Evolutionary conservation across 352 stramenopile genomes (phyloP).

Genomic region (Globisporangium parvum): DNA sequence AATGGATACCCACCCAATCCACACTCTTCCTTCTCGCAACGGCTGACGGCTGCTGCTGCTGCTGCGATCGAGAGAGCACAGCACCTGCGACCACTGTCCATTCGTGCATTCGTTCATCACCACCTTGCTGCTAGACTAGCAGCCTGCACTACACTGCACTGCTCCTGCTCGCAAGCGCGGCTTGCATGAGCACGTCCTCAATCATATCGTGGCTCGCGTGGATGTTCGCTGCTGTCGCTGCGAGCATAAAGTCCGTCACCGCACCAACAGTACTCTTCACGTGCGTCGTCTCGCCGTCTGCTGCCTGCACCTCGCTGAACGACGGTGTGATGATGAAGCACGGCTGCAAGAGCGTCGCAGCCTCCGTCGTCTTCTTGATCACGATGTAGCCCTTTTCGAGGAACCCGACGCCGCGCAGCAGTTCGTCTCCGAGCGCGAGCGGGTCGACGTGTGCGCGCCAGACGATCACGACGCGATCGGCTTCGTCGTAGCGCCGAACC

Average conservation of each 20-base stretch:
- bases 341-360: constrained; percentile 20
- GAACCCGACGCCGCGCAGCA: constrained; percentile 33
- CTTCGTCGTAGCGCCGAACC: constrained; percentile 37
- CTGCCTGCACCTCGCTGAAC: constrained; percentile 6
- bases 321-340: constrained; percentile 28
- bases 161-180: too few species aligned
- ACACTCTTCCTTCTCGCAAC: too few species aligned
- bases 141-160: too few species aligned
- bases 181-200: constrained; percentile 7
- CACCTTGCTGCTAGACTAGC: too few species aligned
- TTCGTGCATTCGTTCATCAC: too few species aligned
- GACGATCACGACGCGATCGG: constrained; percentile 46
- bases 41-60: too few species aligned
- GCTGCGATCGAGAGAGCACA: too few species aligned
- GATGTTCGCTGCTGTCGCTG: constrained; percentile 5
- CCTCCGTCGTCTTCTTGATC: constrained; percentile 13
- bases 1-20: too few species aligned
- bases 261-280: neutral
- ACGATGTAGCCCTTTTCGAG: constrained; percentile 55
- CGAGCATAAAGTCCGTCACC: constrained; percentile 10
- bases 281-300: neutral
- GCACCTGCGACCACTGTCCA: too few species aligned
- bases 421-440: constrained; percentile 34
- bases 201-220: constrained; percentile 12
- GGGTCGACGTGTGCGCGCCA: constrained; percentile 49